Evolutionary conservation across 768 basidiomycete genomes (phyloP), one percentile per base, ranked within the genome.

Genomic region (Harrya chromipes): DNA sequence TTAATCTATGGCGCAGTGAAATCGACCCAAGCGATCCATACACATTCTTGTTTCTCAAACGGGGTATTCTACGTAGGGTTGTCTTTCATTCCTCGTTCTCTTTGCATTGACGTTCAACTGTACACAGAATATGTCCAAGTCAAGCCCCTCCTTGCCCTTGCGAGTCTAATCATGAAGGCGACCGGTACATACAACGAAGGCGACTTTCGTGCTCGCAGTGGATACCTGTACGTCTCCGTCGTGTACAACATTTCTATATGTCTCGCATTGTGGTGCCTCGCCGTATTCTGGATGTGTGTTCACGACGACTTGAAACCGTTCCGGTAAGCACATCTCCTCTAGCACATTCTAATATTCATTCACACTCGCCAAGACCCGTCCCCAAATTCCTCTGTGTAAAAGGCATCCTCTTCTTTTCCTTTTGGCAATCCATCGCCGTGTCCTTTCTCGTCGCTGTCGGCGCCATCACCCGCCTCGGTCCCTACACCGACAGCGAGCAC

Each of bases 311-410:
- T 97, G 42, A 87, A 87, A 66, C 91, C 93, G 2, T 97, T 92
- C 72, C 77, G 87, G 87, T 86, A 47, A 57, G 84, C 37, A 26
- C 14, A 0, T 27, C 38, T 7, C 10, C 19, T 6, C 19, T 38
- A 27, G 1, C 17, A 37, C 40, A 45, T 50, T 13, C 53, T 3
- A 26, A 13, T 5, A 39, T 37, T 20, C 11, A 20, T 43, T 54
- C 23, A 49, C 54, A 0, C 23, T 17, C 19, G 9, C 21, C 33
- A 59, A 87, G 95, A 11, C 93, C 93, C 0, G 82, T 94, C 57
- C 93, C 97, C 3, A 99, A 99, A 69, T 99, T 99, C 70, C 83
- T 98, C 23, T 99, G 94, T 65, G 94, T 99, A 58, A 99, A 99
- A 66, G 95, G 95, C 39, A 93, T 99, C 57, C 77, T 99, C 19